Conservation (phyloP, 208 protist species). For the Phytomonas sp. region DNA sequence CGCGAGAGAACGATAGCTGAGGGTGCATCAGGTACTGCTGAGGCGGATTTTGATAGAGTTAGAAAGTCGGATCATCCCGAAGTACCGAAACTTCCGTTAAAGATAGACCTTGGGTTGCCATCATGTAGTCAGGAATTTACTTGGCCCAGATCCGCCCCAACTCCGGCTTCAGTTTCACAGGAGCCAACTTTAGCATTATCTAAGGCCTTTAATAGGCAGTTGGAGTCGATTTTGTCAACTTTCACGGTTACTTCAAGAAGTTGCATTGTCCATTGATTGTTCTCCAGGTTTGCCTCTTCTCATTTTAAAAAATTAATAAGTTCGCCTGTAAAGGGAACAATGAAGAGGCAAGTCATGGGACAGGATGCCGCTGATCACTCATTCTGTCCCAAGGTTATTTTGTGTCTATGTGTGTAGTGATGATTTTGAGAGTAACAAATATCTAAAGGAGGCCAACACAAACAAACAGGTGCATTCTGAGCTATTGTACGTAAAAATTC, state of each 20-base stretch:
- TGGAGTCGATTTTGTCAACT: slow-evolving; percentile 41
- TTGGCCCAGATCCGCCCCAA: slow-evolving; percentile 26
- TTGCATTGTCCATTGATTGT: slow-evolving; percentile 25
- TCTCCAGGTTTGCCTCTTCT: neutral
- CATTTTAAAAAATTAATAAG: neutral
- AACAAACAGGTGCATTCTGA: slow-evolving; percentile 3
- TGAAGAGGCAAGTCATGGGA: neutral
- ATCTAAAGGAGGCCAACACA: neutral
- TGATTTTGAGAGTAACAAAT: neutral
- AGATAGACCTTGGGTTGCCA: slow-evolving; percentile 4
- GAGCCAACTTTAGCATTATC: slow-evolving; percentile 58
- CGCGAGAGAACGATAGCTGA: neutral
- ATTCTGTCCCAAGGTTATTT: neutral
- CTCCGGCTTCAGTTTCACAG: slow-evolving; percentile 16
- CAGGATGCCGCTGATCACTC: neutral
- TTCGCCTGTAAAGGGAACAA: neutral
- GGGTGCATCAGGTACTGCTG: neutral
- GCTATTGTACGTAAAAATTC: slow-evolving; percentile 1
- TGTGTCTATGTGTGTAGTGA: neutral
- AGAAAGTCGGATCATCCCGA: neutral
- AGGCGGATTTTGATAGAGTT: neutral
- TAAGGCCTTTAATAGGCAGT: slow-evolving; percentile 38
- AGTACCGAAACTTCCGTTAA: neutral
- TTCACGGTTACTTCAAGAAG: slow-evolving; percentile 62
- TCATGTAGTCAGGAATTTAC: slow-evolving; percentile 23